Evolutionary conservation across 805 yeast genomes (phyloP), one percentile per base, ranked within the genome.

Genomic region (Starmerella bacillaris): DNA sequence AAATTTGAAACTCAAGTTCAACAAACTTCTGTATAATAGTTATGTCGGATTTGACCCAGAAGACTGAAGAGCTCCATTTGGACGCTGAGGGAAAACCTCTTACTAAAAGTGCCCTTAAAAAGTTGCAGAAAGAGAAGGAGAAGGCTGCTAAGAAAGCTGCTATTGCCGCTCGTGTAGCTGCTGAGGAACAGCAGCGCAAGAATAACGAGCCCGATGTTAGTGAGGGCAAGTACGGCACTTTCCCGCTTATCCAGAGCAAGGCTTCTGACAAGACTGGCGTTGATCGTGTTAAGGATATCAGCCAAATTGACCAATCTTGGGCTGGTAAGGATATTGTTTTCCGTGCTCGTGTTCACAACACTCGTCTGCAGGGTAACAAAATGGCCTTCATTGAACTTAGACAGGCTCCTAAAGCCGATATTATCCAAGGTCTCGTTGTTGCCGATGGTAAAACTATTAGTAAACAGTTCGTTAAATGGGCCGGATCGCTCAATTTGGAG

Each of bases 391-490:
- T 86, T 50, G 72, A 92, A 18, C 72, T 89, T 50, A 78, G 99
- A 64, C 98, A 89, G 64, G 94, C 82, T 61, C 65, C 70, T 37
- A 69, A 70, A 40, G 29, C 41, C 9, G 33, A 39, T 7, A 60
- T 76, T 51, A 70, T 84, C 50, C 96, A 86, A 65, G 93, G 78
- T 39, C 66, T 89, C 42, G 64, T 84, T 44, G 80, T 75, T 54
- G 76, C 78, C 41, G 72, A 77, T 51, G 70, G 71, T 50, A 73
- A 72, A 42, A 63, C 61, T 8, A 67, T 89, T 32, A 78, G 94
- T 35, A 89, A 89, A 61, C 94, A 78, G 57, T 78, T 89, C 86
- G 92, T 84, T 46, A 89, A 89, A 62, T 89, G 94, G 94, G 77
- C 83, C 19, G 79, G 86, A 26, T 63, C 78, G 24, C 68, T 89